Base-by-base conservation (phyloP, 2,329 filamentous ascomycete genomes). In the Rutstroemia sp. region DNA sequence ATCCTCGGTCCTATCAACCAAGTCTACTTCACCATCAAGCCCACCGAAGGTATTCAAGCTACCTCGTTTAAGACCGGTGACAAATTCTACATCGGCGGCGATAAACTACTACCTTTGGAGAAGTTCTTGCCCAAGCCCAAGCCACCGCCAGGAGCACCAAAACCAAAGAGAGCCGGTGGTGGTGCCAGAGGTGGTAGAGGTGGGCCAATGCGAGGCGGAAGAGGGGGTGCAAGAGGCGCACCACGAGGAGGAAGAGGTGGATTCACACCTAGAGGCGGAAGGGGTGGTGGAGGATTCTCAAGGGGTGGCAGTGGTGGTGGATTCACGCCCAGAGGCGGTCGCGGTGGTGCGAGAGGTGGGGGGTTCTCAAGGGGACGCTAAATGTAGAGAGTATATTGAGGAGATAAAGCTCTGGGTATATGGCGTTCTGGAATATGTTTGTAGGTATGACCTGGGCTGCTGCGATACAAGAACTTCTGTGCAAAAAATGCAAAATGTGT, bases 1-100 rank as follows among this genome's bases (percentile, higher is more conserved):
- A 88, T 99, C 65, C 86, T 99, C 65, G 94, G 94, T 57, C 92
- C 94, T 62, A 89, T 99, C 75, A 97, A 96, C 80, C 88, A 96
- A 75, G 89, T 97, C 68, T 96, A 88, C 79, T 99, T 99, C 80
- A 97, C 92, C 68, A 88, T 99, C 74, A 97, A 97, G 78, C 92
- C 92, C 54, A 86, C 90, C 71, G 92, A 97, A 72, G 94, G 94
- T 67, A 97, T 99, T 72, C 88, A 95, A 74, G 91, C 94, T 60
- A 83, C 86, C 58, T 94, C 88, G 42, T 99, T 97, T 85, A 95
- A 96, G 79, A 76, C 86, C 61, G 94, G 94, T 71, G 94, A 97
- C 80, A 96, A 95, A 77, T 95, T 99, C 76, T 99, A 86, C 79
- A 96, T 97, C 70, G 89, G 87, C 66, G 83, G 86, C 69, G 94